Evolutionary conservation across 2,329 filamentous ascomycete species (phyloP), one percentile per base, ranked within the genome.

Genomic region (Sodiomyces alkalinus): DNA sequence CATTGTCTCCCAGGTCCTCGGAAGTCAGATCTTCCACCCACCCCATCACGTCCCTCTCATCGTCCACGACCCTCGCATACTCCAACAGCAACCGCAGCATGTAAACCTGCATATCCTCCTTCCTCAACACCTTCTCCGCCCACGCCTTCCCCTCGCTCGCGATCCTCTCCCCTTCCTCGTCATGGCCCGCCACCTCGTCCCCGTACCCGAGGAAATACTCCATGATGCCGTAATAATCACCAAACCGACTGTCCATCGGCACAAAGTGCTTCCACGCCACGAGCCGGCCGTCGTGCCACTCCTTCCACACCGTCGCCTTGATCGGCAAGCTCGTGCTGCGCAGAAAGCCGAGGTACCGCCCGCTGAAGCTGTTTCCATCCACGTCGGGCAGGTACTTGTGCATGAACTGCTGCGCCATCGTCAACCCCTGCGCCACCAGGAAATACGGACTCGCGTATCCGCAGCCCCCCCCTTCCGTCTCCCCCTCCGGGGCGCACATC

Each of bases 251-350:
- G 45, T 85, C 77, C 65, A 87, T 74, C 11, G 81, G 81, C 2
- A 85, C 74, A 41, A 81, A 87, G 49, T 90, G 81, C 42, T 72
- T 71, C 80, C 81, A 90, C 1, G 78, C 64, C 3, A 82, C 58
- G 2, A 87, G 58, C 3, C 80, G 63, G 24, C 64, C 67, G 46
- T 86, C 80, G 43, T 86, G 80, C 81, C 80, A 90, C 47, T 90
- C 81, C 13, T 68, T 64, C 53, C 75, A 90, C 14, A 87, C 57
- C 0, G 80, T 83, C 5, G 75, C 70, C 53, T 87, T 90, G 53
- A 90, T 69, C 0, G 77, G 77, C 7, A 86, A 49, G 11, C 68
- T 74, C 3, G 70, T 79, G 17, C 71, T 79, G 19, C 67, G 61
- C 15, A 87, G 55, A 46, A 86, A 83, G 0, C 67, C 70, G 4